Evolutionary conservation across 768 basidiomycete genomes (phyloP).

Genomic region (Austroboletus eburneus): DNA sequence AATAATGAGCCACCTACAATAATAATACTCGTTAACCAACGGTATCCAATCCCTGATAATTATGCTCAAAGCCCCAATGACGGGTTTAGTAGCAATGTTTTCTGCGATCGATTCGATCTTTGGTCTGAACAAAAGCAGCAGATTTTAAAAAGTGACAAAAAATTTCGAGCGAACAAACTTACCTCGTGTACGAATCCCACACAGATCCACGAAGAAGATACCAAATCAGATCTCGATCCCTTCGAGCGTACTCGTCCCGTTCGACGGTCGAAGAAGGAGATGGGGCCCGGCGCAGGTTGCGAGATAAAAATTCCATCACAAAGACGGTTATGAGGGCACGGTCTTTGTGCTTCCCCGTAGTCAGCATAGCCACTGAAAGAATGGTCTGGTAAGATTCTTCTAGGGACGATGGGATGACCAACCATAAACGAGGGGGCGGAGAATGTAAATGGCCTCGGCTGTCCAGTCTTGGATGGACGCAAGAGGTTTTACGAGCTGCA

Average conservation of each 20-base stretch:
- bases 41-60: slow-evolving; percentile 84
- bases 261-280: slow-evolving; percentile 61
- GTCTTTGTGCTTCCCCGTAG: slow-evolving; percentile 31
- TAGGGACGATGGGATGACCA: slow-evolving; percentile 21
- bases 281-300: slow-evolving; percentile 67
- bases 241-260: slow-evolving; percentile 72
- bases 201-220: slow-evolving; percentile 83
- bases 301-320: slow-evolving; percentile 67
- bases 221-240: slow-evolving; percentile 81
- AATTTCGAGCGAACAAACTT: slow-evolving; percentile 15
- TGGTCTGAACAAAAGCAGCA: slow-evolving; percentile 45
- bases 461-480: slow-evolving; percentile 69
- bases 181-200: slow-evolving; percentile 80
- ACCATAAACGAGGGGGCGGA: slow-evolving; percentile 80
- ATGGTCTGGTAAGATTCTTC: slow-evolving; percentile 1
- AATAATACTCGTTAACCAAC: slow-evolving; percentile 85
- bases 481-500: slow-evolving; percentile 59
- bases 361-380: slow-evolving; percentile 22
- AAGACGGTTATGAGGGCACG: slow-evolving; percentile 64
- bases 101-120: slow-evolving; percentile 66
- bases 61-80: slow-evolving; percentile 65
- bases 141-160: not conserved
- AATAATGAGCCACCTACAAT: slow-evolving; percentile 53
- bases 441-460: slow-evolving; percentile 64
- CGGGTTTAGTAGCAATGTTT: slow-evolving; percentile 49